Evolutionary conservation across 306 rosid genomes (phyloP).

Genomic region (Quercus agrifolia): DNA sequence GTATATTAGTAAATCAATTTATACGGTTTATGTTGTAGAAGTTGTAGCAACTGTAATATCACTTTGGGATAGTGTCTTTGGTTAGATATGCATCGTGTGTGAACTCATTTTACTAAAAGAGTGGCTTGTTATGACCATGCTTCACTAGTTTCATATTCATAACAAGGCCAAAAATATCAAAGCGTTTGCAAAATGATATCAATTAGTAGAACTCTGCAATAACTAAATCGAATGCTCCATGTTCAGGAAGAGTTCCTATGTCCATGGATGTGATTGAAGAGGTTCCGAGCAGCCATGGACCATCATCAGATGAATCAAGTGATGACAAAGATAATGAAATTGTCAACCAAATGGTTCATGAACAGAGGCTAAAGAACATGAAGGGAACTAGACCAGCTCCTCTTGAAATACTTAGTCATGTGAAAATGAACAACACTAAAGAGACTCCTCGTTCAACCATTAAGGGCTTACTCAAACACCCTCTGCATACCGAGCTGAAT

Average conservation of each 20-base stretch:
- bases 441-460: constrained; percentile 68
- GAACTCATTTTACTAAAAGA: too few species aligned
- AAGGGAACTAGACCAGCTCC: constrained; percentile 36
- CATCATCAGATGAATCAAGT: constrained; percentile 17
- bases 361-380: not conserved
- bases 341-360: constrained; percentile 9
- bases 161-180: too few species aligned
- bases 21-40: too few species aligned
- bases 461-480: constrained; percentile 38
- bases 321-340: not conserved
- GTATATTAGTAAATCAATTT: too few species aligned
- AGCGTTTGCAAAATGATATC: too few species aligned
- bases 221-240: not conserved
- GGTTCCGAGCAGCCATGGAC: constrained; percentile 24
- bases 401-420: constrained; percentile 42
- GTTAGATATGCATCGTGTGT: too few species aligned
- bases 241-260: constrained; percentile 33
- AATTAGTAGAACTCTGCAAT: not conserved
- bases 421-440: constrained; percentile 39
- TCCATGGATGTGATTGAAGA: constrained; percentile 53
- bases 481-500: constrained; percentile 38
- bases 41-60: too few species aligned
- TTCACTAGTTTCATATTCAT: too few species aligned
- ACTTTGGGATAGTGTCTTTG: too few species aligned
- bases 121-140: too few species aligned